These are phyloP conservation scores for Alternaria atra DNA, from an alignment of 2,329 filamentous ascomycete species.

Conservation along the genomic window DNA sequence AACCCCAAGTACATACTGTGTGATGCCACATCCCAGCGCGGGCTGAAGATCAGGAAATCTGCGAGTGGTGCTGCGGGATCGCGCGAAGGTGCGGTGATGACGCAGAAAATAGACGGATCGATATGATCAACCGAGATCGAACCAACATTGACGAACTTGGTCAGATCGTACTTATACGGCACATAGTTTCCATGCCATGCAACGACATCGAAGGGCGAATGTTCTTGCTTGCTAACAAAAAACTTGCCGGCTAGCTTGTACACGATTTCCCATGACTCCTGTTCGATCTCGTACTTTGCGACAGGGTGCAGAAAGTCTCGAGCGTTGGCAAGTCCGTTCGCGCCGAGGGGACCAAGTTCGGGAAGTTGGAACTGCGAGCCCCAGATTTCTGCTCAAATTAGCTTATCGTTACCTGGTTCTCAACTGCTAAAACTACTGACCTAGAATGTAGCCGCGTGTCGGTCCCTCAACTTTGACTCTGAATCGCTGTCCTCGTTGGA, in stretches of 20 bases:
- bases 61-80: slow-evolving; percentile 69
- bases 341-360: slow-evolving; percentile 51
- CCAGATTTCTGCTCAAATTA: slow-evolving; percentile 46
- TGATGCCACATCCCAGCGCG: slow-evolving; percentile 69
- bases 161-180: slow-evolving; percentile 83
- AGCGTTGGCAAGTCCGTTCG: slow-evolving; percentile 53
- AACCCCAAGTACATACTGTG: slow-evolving; percentile 50
- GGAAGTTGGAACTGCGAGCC: slow-evolving; percentile 51
- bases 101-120: slow-evolving; percentile 79
- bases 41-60: slow-evolving; percentile 72
- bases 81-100: slow-evolving; percentile 67
- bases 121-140: slow-evolving; percentile 79
- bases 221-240: slow-evolving; percentile 71
- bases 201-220: slow-evolving; percentile 81
- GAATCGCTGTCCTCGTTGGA: slow-evolving; percentile 78
- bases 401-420: not conserved
- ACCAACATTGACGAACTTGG: slow-evolving; percentile 78
- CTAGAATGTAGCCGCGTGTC: slow-evolving; percentile 76
- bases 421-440: slow-evolving; percentile 12
- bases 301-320: slow-evolving; percentile 77
- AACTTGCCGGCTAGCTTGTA: slow-evolving; percentile 70
- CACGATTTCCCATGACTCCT: slow-evolving; percentile 54
- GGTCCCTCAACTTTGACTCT: slow-evolving; percentile 72
- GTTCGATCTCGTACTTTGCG: slow-evolving; percentile 67
- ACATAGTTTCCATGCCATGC: slow-evolving; percentile 81